These are phyloP conservation scores for Botrytis porri DNA, from an alignment of 2,329 filamentous ascomycete species.

Conservation along the genomic window DNA sequence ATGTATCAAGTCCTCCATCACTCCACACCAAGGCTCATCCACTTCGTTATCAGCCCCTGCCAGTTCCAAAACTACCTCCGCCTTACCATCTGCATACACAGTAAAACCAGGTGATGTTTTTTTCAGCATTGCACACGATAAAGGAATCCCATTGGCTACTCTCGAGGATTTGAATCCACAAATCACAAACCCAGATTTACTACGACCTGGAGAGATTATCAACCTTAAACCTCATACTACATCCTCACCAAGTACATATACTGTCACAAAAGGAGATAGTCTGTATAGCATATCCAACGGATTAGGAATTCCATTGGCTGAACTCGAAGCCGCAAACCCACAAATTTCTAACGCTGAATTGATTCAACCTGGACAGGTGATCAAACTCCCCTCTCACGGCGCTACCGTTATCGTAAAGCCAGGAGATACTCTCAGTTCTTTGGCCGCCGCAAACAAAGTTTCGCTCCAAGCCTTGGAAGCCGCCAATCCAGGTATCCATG, in stretches of 20 bases:
- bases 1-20: neutral
- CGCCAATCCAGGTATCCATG: neutral
- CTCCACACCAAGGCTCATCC: neutral
- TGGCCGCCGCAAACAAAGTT: neutral
- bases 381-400: too few relatives aligned
- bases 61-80: neutral
- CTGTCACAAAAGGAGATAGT: neutral
- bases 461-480: neutral
- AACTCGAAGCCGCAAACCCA: too few relatives aligned
- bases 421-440: neutral
- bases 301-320: too few relatives aligned
- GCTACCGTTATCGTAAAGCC: neutral
- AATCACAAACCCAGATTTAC: neutral
- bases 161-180: neutral
- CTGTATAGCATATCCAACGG: too few relatives aligned
- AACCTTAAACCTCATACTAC: neutral
- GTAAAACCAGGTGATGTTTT: neutral
- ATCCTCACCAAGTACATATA: neutral
- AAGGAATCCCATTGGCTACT: neutral
- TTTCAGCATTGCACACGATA: neutral
- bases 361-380: too few relatives aligned
- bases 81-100: neutral
- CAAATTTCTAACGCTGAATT: too few relatives aligned
- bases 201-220: neutral
- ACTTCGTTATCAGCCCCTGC: neutral